A percentile compares a stretch with the other conserved stretches of the same genome.
Evolutionary conservation across 2,329 filamentous ascomycete genomes (phyloP).

Genomic region (Stachybotrys chartarum): DNA sequence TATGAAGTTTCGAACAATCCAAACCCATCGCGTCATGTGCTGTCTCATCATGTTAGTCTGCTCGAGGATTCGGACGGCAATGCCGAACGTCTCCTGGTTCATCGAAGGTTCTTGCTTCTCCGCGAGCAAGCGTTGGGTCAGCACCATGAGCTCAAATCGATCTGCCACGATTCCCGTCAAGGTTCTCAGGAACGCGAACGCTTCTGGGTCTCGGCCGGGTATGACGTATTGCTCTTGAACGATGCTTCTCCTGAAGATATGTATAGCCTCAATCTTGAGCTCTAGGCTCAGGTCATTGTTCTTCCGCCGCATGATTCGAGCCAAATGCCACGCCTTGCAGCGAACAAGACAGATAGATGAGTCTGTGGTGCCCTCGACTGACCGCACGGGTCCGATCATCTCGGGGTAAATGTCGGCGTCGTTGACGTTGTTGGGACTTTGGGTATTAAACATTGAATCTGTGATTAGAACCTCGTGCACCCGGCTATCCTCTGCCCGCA

Average conservation of each 20-base stretch:
- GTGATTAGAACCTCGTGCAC: constrained; percentile 20
- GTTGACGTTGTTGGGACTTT: constrained; percentile 48
- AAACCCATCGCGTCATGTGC: neutral
- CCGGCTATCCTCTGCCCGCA: constrained; percentile 1
- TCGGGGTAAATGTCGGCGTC: constrained; percentile 40
- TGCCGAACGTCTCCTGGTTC: neutral
- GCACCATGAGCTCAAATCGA: neutral
- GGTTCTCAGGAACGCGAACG: neutral
- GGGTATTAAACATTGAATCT: constrained; percentile 38
- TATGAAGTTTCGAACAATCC: neutral
- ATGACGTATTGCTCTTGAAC: neutral
- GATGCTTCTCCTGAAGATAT: neutral
- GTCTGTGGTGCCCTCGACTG: neutral
- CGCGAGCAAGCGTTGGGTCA: neutral
- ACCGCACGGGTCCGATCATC: constrained; percentile 22
- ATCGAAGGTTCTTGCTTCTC: neutral
- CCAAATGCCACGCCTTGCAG: neutral
- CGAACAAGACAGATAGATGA: neutral
- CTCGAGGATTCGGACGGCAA: neutral
- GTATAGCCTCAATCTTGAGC: neutral
- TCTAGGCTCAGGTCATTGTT: neutral
- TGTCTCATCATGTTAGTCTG: neutral
- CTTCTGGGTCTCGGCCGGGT: neutral
- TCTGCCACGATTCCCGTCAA: neutral
- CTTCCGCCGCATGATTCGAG: neutral